Percentiles rank a stretch among this genome's conserved stretches.
phyloP scores from a whole-genome alignment of 208 protist species.

The Acanthamoeba pearcei region DNA sequence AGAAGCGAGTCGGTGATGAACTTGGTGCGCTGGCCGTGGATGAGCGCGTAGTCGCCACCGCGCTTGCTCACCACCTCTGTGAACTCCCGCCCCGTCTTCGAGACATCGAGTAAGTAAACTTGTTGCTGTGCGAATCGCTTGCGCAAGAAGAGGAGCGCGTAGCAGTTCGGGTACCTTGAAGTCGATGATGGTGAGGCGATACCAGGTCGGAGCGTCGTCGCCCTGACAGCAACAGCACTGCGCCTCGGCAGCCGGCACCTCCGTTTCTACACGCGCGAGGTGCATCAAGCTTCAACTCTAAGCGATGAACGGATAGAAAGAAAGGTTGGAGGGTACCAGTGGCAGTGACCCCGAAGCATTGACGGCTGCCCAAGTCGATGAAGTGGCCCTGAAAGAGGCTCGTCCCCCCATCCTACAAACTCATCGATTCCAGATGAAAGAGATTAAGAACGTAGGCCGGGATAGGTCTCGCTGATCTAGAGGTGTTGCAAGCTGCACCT shows the following conservation, averaged over 20 bases:
- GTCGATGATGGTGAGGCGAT: constrained; percentile 9
- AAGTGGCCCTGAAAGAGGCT: constrained; percentile 56
- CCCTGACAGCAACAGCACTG: constrained; percentile 65
- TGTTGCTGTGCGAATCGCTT: neutral
- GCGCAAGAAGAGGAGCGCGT: neutral
- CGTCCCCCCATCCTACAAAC: neutral
- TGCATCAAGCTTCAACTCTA: neutral
- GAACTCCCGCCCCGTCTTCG: constrained; percentile 33
- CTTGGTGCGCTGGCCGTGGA: constrained; percentile 2
- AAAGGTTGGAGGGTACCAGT: neutral
- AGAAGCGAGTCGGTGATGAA: constrained; percentile 35
- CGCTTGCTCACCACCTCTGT: constrained; percentile 59
- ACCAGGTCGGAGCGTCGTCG: constrained; percentile 41
- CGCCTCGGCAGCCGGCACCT: neutral
- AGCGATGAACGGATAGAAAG: neutral
- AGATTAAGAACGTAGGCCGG: neutral
- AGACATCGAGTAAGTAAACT: neutral
- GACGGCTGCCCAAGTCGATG: constrained; percentile 16
- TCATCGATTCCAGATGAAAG: neutral
- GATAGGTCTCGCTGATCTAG: no score
- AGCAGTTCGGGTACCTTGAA: neutral
- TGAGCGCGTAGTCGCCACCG: constrained; percentile 14
- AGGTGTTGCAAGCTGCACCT: no score
- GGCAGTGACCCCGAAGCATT: constrained; percentile 32
- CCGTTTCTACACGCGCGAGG: neutral